A percentile compares a stretch with the other conserved stretches of the same genome.
Evolutionary conservation across 2,329 filamentous ascomycete genomes (phyloP).

Genomic region (Kalmusia sp.): DNA sequence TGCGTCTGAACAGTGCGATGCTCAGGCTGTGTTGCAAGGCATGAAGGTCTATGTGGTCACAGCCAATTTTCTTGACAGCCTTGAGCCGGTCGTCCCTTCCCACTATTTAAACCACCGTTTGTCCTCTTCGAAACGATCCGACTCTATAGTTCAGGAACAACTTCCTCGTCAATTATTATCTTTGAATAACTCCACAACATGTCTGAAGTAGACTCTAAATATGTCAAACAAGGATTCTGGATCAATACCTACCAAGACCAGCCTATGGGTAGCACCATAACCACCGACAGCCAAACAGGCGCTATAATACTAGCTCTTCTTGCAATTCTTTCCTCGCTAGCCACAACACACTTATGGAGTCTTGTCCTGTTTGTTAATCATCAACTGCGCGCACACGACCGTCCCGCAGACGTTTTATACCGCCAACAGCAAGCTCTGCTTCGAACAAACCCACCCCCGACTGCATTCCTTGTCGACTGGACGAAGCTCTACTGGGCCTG

Average conservation of each 20-base stretch:
- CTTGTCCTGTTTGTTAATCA: slow-evolving; percentile 25
- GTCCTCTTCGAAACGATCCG: no score
- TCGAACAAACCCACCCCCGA: slow-evolving; percentile 23
- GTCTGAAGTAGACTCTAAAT: neutral
- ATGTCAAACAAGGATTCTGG: neutral
- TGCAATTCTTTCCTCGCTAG: slow-evolving; percentile 1
- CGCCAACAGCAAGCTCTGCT: slow-evolving; percentile 28
- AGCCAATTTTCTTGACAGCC: no score
- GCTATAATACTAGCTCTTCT: slow-evolving; percentile 6
- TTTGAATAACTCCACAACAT: no score
- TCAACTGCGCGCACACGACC: slow-evolving; percentile 20
- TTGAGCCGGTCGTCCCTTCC: no score
- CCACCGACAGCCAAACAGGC: slow-evolving; percentile 10
- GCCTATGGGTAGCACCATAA: slow-evolving; percentile 13
- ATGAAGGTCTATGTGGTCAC: no score
- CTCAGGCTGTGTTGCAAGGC: no score
- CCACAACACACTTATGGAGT: slow-evolving; percentile 25
- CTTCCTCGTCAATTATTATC: no score
- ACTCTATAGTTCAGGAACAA: no score
- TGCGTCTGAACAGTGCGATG: no score
- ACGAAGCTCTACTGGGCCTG: no score
- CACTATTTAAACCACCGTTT: no score
- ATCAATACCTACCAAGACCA: neutral
- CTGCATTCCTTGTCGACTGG: slow-evolving; percentile 19
- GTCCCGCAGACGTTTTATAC: slow-evolving; percentile 18